Base-by-base conservation (phyloP, 2,329 filamentous ascomycete species). In the Drechmeria coniospora region DNA sequence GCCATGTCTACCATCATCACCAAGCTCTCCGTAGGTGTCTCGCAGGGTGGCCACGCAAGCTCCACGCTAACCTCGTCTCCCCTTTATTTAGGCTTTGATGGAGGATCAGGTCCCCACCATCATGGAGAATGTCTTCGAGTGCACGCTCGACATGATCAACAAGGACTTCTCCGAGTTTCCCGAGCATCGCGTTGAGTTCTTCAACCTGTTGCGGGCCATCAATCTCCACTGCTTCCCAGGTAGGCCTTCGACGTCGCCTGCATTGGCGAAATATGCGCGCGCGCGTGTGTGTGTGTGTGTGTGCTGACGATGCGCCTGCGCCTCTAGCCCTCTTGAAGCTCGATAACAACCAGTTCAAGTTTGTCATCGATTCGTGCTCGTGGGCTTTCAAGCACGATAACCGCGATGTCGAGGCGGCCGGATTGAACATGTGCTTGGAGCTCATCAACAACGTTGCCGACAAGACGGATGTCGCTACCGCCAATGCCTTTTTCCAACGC, bases 371-470 rank as follows among this genome's bases (percentile, higher is more conserved):
- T 54, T 92, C 87, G 20, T 98, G 92, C 65, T 84, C 95, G 68
- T 98, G 90, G 92, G 90, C 92, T n/a, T 94, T 87, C 63, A 98
- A 98, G 64, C 90, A 98, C 56, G 90, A 98, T 60, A 98, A 98
- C 58, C 80, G 90, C 34, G 84, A 94, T 49, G 90, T 98, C 17
- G 90, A 98, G 56, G 83, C 81, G 40, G 92, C 90, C 21, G 90
- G 90, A 34, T 72, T 98, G 35, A 90, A 86, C 56, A 98, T 98
- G 90, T 95, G 87, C 53, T 73, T 93, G 40, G 90, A 98, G 58
- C 66, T 98, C 38, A 86, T 98, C 50, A 87, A 80, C 56, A 98
- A 98, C 57, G 93, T 98, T 62, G 83, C 87, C 7, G 87, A 94
- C 44, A 77, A 94, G 50, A 78, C 84, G 1, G 86, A 95, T 50